These are phyloP conservation scores for Trichoderma atrobrunneum DNA, from an alignment of 2,329 filamentous ascomycete species.

Conservation along the genomic window DNA sequence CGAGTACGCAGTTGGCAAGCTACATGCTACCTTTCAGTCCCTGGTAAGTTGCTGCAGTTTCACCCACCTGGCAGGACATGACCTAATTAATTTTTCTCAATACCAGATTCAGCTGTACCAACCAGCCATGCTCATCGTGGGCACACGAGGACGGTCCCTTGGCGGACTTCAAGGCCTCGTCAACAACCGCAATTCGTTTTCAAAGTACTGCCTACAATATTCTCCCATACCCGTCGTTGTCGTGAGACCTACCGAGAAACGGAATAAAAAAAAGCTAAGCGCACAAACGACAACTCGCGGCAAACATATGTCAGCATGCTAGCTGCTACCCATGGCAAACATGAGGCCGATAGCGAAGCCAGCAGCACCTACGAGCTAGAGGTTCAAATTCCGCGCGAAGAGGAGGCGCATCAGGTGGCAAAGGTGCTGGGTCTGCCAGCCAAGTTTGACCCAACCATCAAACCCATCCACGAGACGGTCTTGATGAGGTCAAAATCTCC, in stretches of 20 bases:
- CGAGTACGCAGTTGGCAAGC: constrained; percentile 84
- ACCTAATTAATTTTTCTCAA: constrained; percentile 17
- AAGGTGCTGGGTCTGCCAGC: constrained; percentile 61
- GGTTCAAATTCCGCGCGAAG: constrained; percentile 53
- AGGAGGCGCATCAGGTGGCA: constrained; percentile 64
- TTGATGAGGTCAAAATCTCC: constrained; percentile 22
- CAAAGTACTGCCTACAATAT: constrained; percentile 92
- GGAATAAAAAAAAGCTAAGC: constrained; percentile 88
- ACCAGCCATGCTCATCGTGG: constrained; percentile 86
- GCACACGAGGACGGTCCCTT: constrained; percentile 78
- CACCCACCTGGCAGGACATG: not conserved
- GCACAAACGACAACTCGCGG: constrained; percentile 70
- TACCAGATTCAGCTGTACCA: constrained; percentile 83
- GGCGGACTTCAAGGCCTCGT: constrained; percentile 84
- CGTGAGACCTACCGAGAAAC: constrained; percentile 81
- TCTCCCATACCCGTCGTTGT: constrained; percentile 92
- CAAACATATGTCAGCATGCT: constrained; percentile 78
- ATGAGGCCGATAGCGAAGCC: constrained; percentile 56
- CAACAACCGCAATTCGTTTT: constrained; percentile 75
- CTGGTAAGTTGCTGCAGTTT: constrained; percentile 58
- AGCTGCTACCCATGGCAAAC: constrained; percentile 56
- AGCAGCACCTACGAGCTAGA: constrained; percentile 55
- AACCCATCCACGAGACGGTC: constrained; percentile 43
- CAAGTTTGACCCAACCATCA: constrained; percentile 62
- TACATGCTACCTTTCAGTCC: constrained; percentile 86